Conservation (phyloP, 1,139 yeast genomes). For the Diutina pseudorugosa region DNA sequence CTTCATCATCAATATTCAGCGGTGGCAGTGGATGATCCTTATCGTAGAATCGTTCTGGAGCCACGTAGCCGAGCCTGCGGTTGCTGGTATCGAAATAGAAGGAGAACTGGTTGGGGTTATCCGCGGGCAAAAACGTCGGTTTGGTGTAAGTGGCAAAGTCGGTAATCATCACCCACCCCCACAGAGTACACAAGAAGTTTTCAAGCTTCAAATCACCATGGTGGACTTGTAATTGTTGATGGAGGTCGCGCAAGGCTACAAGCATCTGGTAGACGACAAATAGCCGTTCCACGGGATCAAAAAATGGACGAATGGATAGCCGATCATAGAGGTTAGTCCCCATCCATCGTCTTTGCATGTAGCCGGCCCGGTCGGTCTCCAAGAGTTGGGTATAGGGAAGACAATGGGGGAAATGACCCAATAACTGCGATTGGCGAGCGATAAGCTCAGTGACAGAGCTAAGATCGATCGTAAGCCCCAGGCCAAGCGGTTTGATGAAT, state of each 20-base stretch:
- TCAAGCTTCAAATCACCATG: slow-evolving; percentile 94
- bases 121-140: slow-evolving; percentile 82
- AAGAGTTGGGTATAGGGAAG: slow-evolving; percentile 62
- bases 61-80: slow-evolving; percentile 78
- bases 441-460: slow-evolving; percentile 21
- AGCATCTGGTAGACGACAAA: slow-evolving; percentile 80
- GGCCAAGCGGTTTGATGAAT: slow-evolving; percentile 46
- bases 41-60: slow-evolving; percentile 78
- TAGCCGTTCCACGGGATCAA: slow-evolving; percentile 67
- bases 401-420: slow-evolving; percentile 40
- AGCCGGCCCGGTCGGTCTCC: slow-evolving; percentile 90
- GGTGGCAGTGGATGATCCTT: slow-evolving; percentile 12
- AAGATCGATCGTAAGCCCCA: slow-evolving; percentile 26
- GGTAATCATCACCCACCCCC: slow-evolving; percentile 76
- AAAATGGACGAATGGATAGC: slow-evolving; percentile 76
- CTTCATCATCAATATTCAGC: slow-evolving; percentile 16
- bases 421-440: slow-evolving; percentile 22
- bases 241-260: slow-evolving; percentile 49
- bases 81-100: slow-evolving; percentile 88
- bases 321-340: slow-evolving; percentile 77
- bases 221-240: slow-evolving; percentile 37
- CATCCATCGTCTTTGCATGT: slow-evolving; percentile 71
- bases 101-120: slow-evolving; percentile 88
- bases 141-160: slow-evolving; percentile 74
- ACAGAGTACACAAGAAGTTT: slow-evolving; percentile 73